Base-by-base conservation (phyloP, 2,329 filamentous ascomycete species). In the Ophiocordyceps unilateralis region DNA sequence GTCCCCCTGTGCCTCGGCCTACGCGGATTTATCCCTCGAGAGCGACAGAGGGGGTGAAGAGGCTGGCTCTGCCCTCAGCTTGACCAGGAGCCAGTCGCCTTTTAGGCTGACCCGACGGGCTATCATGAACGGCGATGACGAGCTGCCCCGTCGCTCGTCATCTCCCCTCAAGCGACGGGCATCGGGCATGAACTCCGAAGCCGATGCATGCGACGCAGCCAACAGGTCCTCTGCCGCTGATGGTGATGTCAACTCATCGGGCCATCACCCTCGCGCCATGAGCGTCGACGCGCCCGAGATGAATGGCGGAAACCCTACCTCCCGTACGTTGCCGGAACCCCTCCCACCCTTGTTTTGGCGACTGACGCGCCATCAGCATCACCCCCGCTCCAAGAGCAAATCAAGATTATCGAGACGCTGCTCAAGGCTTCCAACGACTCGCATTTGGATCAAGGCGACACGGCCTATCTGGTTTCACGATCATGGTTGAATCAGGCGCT, bases 401-500 rank as follows among this genome's bases (percentile, higher is more conserved):
- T 94, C 45, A 73, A 72, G 45, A 76, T 76, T 32, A 84, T 95
- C 41, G 72, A 75, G 52, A 68, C 69, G 26, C 62, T 88, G 22
- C 58, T 74, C 22, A 62, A 70, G 48, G 68, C 71, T 11, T 69
- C 69, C 40, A 59, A 62, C n/a, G 66, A 70, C 40, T 57, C 58
- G 0, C 68, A 73, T 8, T 58, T 78, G n/a, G 62, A 75, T 45
- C 83, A 88, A 47, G 80, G 80, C n/a, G 74, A 83, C 45, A 71
- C 76, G 43, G 83, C 81, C 14, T 94, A 80, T 52, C 62, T 93
- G 19, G 74, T 96, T 5, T 93, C 88, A 2, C 74, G 71, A 41
- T 69, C 70, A 46, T 96, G 91, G 91, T 69, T 95, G 28, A 69
- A 73, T 44, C 74, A 76, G 46, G 84, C 91, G 3, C 66, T 81